Conservation (phyloP, 2,329 filamentous ascomycete genomes). For the Epichloe sibirici region DNA sequence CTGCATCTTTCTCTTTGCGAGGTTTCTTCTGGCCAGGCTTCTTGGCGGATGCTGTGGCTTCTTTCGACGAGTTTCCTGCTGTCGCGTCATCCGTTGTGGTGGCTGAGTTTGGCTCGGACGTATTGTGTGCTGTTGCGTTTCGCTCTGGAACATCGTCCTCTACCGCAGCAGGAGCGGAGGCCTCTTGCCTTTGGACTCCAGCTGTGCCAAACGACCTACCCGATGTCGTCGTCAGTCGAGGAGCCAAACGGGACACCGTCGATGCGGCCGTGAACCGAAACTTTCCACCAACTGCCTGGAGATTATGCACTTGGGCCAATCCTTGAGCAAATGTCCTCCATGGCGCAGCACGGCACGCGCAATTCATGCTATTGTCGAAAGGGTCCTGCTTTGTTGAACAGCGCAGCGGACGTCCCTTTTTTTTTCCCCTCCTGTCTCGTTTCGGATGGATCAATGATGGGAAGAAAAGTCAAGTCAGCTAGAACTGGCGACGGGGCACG, state of each 20-base stretch:
- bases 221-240: background rate
- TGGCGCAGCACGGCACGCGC: conserved; percentile 33
- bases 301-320: conserved; percentile 27
- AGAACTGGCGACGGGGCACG: background rate
- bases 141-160: background rate
- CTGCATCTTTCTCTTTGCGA: background rate
- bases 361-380: conserved; percentile 26
- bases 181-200: background rate
- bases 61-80: no score
- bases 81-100: background rate
- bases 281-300: conserved; percentile 11
- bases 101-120: background rate
- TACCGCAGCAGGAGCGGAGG: background rate
- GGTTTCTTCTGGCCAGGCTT: background rate
- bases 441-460: background rate
- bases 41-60: background rate
- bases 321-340: conserved; percentile 36
- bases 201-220: background rate
- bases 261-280: background rate
- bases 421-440: background rate
- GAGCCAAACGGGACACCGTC: background rate
- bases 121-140: background rate
- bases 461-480: background rate
- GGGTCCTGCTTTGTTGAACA: background rate
- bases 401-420: background rate